Evolutionary conservation across 2,329 filamentous ascomycete genomes (phyloP), one percentile per base, ranked within the genome.

Genomic region (Hypoxylon sp.): DNA sequence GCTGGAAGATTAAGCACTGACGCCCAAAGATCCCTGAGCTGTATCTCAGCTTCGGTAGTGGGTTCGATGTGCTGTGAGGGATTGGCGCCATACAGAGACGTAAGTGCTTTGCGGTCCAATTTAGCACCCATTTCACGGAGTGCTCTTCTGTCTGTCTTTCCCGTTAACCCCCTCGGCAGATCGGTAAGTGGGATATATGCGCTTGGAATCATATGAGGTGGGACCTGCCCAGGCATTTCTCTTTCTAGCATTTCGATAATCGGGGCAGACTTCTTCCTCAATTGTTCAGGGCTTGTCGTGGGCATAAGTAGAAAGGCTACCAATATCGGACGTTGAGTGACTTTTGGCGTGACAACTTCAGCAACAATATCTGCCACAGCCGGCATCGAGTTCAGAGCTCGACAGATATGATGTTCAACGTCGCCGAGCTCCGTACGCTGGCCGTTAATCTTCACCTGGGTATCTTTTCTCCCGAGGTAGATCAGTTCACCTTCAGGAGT

Each of bases 401-500:
- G 24, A 29, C 17, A 35, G 0, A 66, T 26, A 22, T 60, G 44
- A 11, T 62, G 51, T 29, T 67, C 64, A 5, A 67, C 53, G 6
- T 67, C 64, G 2, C 47, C 59, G 4, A 73, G 39, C 51, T 73
- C 70, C 9, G 71, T 44, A 3, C 70, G 62, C 37, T 66, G 60
- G 3, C 71, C 70, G 29, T 51, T 54, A 19, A 71, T 54, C 47
- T 76, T 75, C 26, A 75, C 73, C 22, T 75, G 66, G 10, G 35
- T 59, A 51, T 75, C 70, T 61, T 70, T 74, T 14, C 74, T 61
- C 14, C 73, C 68, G n/a, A 70, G 17, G 46, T 66, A 76, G 24
- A 76, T 52, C 62, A 80, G 71, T 11, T 74, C 76, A 11, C 78
- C 79, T 62, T 81, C 78, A 6, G 75, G 72, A 14, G 76, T 77